These are phyloP conservation scores for Hyparrhenia diplandra DNA, from an alignment of 176 grass and related monocot species.

Conservation along the genomic window DNA sequence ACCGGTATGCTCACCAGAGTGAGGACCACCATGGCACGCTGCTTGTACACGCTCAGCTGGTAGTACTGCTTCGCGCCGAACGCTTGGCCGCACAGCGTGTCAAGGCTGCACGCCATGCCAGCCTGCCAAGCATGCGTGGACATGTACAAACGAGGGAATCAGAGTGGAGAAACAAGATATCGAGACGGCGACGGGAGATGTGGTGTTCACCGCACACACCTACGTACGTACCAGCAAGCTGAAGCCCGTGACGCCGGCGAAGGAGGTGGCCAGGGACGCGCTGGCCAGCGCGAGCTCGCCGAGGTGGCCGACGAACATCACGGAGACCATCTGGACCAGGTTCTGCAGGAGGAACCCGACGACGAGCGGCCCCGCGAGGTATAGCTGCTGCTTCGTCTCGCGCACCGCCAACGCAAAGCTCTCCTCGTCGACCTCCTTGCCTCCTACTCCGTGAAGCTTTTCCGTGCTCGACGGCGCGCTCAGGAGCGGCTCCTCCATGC, in stretches of 20 bases:
- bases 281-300: constrained; percentile 7
- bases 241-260: not conserved
- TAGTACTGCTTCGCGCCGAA: constrained; percentile 34
- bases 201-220: too few relatives aligned
- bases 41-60: constrained; percentile 43
- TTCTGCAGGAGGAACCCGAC: constrained; percentile 1
- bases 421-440: not conserved
- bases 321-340: not conserved
- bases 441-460: not conserved
- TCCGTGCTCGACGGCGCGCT: not conserved
- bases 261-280: constrained; percentile 8
- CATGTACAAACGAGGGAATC: too few relatives aligned
- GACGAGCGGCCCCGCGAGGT: not conserved
- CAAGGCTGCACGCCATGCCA: not conserved
- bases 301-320: constrained; percentile 8
- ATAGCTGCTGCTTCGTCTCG: constrained; percentile 12
- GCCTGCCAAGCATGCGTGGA: too few relatives aligned
- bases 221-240: not conserved
- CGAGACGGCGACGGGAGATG: too few relatives aligned
- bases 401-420: not conserved
- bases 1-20: constrained; percentile 31
- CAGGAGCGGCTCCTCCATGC: constrained; percentile 1
- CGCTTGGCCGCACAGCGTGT: constrained; percentile 45
- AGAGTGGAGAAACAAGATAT: too few relatives aligned
- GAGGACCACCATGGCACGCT: constrained; percentile 41